Base-by-base conservation (phyloP, 257 asterid genomes). In the Scutellaria galericulata region DNA sequence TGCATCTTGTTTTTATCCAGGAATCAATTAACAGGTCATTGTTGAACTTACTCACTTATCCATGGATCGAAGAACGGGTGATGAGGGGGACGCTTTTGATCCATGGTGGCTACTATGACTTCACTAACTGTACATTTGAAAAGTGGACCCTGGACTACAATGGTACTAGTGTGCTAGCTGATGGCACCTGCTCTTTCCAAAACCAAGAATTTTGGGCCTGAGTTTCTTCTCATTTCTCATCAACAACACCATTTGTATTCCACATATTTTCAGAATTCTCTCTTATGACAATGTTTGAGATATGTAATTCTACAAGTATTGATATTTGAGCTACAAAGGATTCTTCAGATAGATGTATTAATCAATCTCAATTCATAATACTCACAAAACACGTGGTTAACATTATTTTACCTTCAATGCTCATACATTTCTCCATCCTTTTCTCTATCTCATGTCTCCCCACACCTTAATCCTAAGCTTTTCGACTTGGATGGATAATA, bases 31-130 rank as follows among this genome's bases (percentile, higher is more conserved):
- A 95, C 80, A 78, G 77, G 64, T 95, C 99, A 12, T 69, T 95
- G 83, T 18, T 85, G 88, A 90, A 86, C 85, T 75, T 95, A 55
- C 96, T 95, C 7, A 81, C 85, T 50, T 95, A 95, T 76, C 90
- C 96, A 13, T 95, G 98, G 99, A 83, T 95, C 39, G 85, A 86
- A 78, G 95, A 90, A 22, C 86, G 81, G 73, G 97, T 89, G 65
- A 80, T 74, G 12, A 83, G 83, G 54, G 90, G 90, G 75, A 84
- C 37, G 54, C 90, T 94, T 58, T 63, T 75, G 12, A 73, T 95
- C 77, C 97, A 95, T 14, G 99, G 99, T 58, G 99, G 98, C 79
- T 92, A 95, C 88, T 95, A 95, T 61, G 92, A 95, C 82, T 95
- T 95, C 76, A 75, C 80, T 3, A 89, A 90, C 64, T 92, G 99